A percentile compares a stretch with the other conserved stretches of the same genome.
Evolutionary conservation across 345 rosid species (phyloP).

Genomic region (Eucalyptus pumila): DNA sequence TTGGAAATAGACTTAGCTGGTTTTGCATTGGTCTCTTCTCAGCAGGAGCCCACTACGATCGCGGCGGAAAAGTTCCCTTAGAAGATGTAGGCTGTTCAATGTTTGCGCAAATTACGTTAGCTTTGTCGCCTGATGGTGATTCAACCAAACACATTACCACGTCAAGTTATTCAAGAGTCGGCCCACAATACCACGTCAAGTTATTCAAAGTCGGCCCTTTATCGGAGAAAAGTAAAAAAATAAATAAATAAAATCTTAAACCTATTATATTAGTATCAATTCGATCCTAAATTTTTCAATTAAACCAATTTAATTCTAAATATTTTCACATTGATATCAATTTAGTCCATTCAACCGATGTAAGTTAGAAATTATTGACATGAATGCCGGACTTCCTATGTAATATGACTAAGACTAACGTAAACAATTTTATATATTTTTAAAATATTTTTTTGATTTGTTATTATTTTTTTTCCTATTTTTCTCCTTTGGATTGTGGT

Average conservation of each 20-base stretch:
- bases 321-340: too few relatives aligned
- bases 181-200: too few relatives aligned
- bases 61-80: neutral
- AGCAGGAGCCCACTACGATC: neutral
- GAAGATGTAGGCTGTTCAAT: neutral
- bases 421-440: too few relatives aligned
- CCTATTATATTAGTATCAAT: too few relatives aligned
- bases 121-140: neutral
- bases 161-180: neutral
- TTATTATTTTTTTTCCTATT: too few relatives aligned
- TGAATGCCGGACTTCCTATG: rapidly evolving
- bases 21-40: neutral
- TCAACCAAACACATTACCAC: neutral
- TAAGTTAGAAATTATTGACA: rapidly evolving
- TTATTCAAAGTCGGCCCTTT: too few relatives aligned
- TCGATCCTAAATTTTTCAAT: too few relatives aligned
- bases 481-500: too few relatives aligned
- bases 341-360: rapidly evolving
- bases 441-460: too few relatives aligned
- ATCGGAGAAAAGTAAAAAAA: too few relatives aligned
- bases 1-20: neutral
- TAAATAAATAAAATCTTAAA: too few relatives aligned
- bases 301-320: neutral
- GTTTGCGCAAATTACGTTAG: neutral
- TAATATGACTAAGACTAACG: rapidly evolving